Base-by-base conservation (phyloP, 2,329 filamentous ascomycete genomes). In the Colletotrichum shisoi region DNA sequence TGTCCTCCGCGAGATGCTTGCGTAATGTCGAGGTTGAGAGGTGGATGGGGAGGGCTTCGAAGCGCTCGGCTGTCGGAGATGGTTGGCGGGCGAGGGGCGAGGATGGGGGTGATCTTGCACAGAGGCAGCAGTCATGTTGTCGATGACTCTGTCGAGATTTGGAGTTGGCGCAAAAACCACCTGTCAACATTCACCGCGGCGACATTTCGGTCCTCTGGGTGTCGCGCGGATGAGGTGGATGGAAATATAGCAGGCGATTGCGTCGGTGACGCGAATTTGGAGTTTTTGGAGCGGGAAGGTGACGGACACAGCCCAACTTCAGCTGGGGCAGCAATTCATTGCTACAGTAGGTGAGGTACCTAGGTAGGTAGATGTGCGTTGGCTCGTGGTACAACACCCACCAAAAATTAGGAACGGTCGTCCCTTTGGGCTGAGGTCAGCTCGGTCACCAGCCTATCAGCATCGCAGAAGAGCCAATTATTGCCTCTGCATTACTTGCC, bases 251-350 rank as follows among this genome's bases (percentile, higher is more conserved):
- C 40, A 46, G 49, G 61, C 64, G 64, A 64, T 58, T 57, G 63
- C 63, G 63, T 66, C 57, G 64, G 46, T 67, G 60, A 67, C 59
- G 64, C 64, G 64, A 59, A 63, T 60, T 68, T 68, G 65, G 65
- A 56, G 61, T 64, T 67, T 67, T 67, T 60, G 64, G 64, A 57
- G 31, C 31, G 31, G 31, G 49, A 63, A 63, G 64, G 42, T 67
- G 53, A 54, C 42, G 31, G 56, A 58, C 56, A 58, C 31, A 42
- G 60, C 12, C 54, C 40, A 54, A 46, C 42, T 44, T 45, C 52
- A 63, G 40, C 51, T 56, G 52, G n/a, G 31, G 8, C 8, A 31
- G 31, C 2, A 34, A 34, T 8, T 34, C 8, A 8, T 9, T 34
- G 7, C 31, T 34, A 34, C 31, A 34, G 15, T 63, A 46, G 19